Base-by-base conservation (phyloP, 345 rosid species). In the Punica granatum region DNA sequence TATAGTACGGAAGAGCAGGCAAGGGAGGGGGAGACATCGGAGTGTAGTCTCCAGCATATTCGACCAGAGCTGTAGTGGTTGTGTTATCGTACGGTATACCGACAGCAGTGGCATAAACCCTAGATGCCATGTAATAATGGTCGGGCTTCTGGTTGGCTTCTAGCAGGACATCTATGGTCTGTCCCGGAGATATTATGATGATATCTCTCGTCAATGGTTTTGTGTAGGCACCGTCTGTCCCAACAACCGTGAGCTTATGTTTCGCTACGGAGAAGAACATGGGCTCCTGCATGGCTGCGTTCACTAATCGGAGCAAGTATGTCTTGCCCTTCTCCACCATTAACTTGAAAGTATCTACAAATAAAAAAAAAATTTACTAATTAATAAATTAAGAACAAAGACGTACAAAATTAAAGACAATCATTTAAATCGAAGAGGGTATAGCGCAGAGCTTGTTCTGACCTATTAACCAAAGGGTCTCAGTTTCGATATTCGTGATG, bases 251-350 rank as follows among this genome's bases (percentile, higher is more conserved):
- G 56, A 74, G 13, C 44, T 21, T 68, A 37, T 82, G 85, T 4
- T 70, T 30, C 0, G 85, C 77, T 8, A 82, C 63, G 6, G 69
- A 69, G 64, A 82, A 79, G 70, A 82, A 82, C 15, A 64, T 60
- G 31, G 65, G 74, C 28, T 74, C 83, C n/a, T 82, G 70, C 72
- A 82, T 51, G n/a, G 36, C 70, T 0, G 74, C 81, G 35, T 74
- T 82, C 14, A 82, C 58, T 41, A 82, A 33, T 12, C 79, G 77
- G 32, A 82, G 75, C 53, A 79, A 67, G 43, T 78, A 66, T 0
- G 78, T 82, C 70, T 77, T 78, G 15, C 83, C 83, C 1, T 67
- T 44, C 16, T 43, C 76, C 58, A 82, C 83, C 23, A n/a, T 56
- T 39, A 65, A 46, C 33, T 66, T 53, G 65, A 53, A 74, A 1